Conservation (phyloP, 306 rosid genomes). For the Lupinus albus region DNA sequence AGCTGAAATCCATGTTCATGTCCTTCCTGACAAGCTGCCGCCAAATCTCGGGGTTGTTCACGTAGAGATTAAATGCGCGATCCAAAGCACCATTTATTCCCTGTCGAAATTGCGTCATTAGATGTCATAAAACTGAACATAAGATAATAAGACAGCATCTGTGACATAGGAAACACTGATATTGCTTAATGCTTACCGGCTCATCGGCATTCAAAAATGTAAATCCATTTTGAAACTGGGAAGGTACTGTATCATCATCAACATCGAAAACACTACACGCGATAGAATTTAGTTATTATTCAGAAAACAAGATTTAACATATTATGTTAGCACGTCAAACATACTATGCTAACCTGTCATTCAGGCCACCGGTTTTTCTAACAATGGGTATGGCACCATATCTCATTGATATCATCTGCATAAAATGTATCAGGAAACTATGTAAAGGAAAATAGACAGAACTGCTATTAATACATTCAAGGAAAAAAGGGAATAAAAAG, state of each 20-base stretch:
- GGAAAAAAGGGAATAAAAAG: not conserved
- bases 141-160: conserved; percentile 17
- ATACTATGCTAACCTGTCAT: conserved; percentile 73
- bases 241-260: conserved; percentile 75
- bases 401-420: conserved; percentile 97
- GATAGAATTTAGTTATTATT: conserved; percentile 23
- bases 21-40: conserved; percentile 76
- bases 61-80: conserved; percentile 67
- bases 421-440: conserved; percentile 24
- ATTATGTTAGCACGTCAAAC: conserved; percentile 3
- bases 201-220: conserved; percentile 78
- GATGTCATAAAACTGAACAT: conserved; percentile 24
- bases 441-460: not conserved
- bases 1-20: conserved; percentile 88
- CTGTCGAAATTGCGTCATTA: conserved; percentile 48
- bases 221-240: conserved; percentile 77
- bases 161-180: not conserved
- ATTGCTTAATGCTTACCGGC: conserved; percentile 53
- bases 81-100: conserved; percentile 64
- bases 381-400: conserved; percentile 87
- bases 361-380: conserved; percentile 93
- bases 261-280: conserved; percentile 85
- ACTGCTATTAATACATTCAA: not conserved
- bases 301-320: conserved; percentile 27
- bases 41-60: conserved; percentile 63